Evolutionary conservation across 2,329 filamentous ascomycete species (phyloP).

Genomic region (Fusarium napiforme): DNA sequence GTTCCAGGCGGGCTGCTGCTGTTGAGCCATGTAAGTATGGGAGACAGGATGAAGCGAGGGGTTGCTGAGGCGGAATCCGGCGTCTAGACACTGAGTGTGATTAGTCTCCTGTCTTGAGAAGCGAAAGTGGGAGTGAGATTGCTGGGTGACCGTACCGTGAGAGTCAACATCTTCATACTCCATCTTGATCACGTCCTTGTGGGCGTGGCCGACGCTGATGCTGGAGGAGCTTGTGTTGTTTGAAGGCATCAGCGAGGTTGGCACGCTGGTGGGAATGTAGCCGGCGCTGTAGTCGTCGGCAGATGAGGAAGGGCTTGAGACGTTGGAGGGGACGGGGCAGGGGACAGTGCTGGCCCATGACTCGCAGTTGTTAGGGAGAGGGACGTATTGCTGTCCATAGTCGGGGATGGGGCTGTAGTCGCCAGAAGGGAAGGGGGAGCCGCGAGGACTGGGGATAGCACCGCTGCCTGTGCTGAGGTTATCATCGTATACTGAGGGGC

Average conservation of each 20-base stretch:
- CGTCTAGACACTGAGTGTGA: slow-evolving; percentile 45
- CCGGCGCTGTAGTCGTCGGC: slow-evolving; percentile 58
- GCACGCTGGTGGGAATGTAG: slow-evolving; percentile 63
- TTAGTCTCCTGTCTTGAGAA: slow-evolving; percentile 41
- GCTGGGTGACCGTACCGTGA: slow-evolving; percentile 43
- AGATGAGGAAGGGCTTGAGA: slow-evolving; percentile 64
- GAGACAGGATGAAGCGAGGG: slow-evolving; percentile 36
- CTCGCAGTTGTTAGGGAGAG: slow-evolving; percentile 56
- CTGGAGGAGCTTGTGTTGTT: slow-evolving; percentile 46
- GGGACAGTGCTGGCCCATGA: slow-evolving; percentile 59
- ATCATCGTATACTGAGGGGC: slow-evolving; percentile 54
- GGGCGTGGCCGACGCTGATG: slow-evolving; percentile 48
- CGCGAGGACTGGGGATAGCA: slow-evolving; percentile 56
- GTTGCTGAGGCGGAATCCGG: slow-evolving; percentile 49
- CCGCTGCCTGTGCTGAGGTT: slow-evolving; percentile 53
- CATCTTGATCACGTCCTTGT: slow-evolving; percentile 54
- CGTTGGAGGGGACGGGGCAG: slow-evolving; percentile 59
- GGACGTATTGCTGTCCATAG: slow-evolving; percentile 53
- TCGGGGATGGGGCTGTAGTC: slow-evolving; percentile 58
- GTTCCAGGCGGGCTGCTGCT: slow-evolving; percentile 47
- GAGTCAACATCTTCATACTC: slow-evolving; percentile 54
- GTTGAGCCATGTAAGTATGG: slow-evolving; percentile 44
- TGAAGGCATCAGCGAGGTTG: slow-evolving; percentile 55
- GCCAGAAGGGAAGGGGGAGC: slow-evolving; percentile 57
- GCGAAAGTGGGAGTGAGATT: not conserved